Percentiles rank a stretch among this genome's conserved stretches.
Conservation (phyloP, 2,329 filamentous ascomycete species). For the Dothistroma pini region DNA sequence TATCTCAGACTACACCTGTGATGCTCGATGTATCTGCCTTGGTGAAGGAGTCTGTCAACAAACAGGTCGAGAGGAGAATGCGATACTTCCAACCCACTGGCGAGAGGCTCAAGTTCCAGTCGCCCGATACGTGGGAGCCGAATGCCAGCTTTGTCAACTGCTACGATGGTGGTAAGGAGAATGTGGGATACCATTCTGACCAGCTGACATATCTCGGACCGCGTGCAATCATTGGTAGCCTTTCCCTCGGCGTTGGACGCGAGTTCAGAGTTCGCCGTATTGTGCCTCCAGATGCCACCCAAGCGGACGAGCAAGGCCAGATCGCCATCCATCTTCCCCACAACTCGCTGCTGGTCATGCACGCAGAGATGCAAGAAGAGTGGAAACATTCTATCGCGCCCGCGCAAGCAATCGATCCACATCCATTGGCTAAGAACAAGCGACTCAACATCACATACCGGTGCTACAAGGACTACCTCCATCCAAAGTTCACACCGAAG, state of each 20-base stretch:
- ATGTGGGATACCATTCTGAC: conserved; percentile 88
- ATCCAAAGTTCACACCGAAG: conserved; percentile 71
- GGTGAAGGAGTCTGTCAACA: conserved; percentile 74
- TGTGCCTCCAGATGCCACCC: conserved; percentile 50
- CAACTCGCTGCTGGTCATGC: conserved; percentile 92
- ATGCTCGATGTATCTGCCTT: conserved; percentile 65
- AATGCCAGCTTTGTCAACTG: conserved; percentile 96
- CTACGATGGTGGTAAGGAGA: conserved; percentile 77
- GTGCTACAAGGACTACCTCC: conserved; percentile 72
- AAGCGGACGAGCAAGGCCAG: conserved; percentile 69
- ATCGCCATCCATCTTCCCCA: conserved; percentile 92
- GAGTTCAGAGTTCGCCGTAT: conserved; percentile 85
- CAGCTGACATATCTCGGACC: conserved; percentile 92
- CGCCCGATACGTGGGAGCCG: conserved; percentile 66
- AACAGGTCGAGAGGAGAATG: conserved; percentile 70
- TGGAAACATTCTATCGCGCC: conserved; percentile 90
- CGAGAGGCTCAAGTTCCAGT: conserved; percentile 74
- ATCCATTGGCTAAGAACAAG: conserved; percentile 73
- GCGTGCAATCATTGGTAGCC: conserved; percentile 78
- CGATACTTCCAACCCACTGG: conserved; percentile 62
- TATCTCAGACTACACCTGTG: conserved; percentile 71
- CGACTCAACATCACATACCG: conserved; percentile 95
- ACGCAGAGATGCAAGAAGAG: conserved; percentile 94
- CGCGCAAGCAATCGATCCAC: conserved; percentile 72
- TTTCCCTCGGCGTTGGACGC: conserved; percentile 86